phyloP scores from a whole-genome alignment of 345 rosid genomes.

The Eucalyptus curtisii region DNA sequence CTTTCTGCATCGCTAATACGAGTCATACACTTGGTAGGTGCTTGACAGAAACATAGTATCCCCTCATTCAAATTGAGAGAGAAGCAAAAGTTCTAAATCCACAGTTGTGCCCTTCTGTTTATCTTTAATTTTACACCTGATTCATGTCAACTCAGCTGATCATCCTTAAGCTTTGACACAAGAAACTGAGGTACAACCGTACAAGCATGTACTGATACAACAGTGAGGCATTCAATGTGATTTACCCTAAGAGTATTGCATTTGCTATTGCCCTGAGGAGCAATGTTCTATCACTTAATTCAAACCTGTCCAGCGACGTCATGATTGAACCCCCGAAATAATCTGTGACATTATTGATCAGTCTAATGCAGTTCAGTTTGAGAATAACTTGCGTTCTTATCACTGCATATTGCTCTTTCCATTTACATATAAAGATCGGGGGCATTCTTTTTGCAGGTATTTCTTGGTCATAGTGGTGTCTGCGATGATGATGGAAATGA shows the following conservation, averaged over 20 bases:
- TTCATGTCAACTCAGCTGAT: background rate
- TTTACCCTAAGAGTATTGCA: background rate
- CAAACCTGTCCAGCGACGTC: background rate
- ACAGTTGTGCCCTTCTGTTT: background rate
- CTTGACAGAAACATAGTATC: background rate
- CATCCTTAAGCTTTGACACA: background rate
- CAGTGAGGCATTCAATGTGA: background rate
- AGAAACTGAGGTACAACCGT: background rate
- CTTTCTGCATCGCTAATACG: background rate
- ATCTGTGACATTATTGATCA: background rate
- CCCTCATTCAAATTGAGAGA: background rate
- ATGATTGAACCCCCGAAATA: background rate
- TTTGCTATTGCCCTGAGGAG: background rate
- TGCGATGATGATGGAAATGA: constrained; percentile 73
- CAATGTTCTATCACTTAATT: background rate
- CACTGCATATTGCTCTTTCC: background rate
- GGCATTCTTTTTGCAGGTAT: constrained; percentile 40
- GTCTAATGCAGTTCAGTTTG: background rate
- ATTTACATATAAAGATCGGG: background rate
- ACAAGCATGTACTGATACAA: background rate
- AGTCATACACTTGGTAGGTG: background rate
- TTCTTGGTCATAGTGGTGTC: constrained; percentile 80
- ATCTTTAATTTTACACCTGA: background rate
- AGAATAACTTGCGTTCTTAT: background rate
- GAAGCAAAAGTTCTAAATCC: background rate